phyloP scores from a whole-genome alignment of 2,329 filamentous ascomycete species.

The Botryosphaeria dothidea region DNA sequence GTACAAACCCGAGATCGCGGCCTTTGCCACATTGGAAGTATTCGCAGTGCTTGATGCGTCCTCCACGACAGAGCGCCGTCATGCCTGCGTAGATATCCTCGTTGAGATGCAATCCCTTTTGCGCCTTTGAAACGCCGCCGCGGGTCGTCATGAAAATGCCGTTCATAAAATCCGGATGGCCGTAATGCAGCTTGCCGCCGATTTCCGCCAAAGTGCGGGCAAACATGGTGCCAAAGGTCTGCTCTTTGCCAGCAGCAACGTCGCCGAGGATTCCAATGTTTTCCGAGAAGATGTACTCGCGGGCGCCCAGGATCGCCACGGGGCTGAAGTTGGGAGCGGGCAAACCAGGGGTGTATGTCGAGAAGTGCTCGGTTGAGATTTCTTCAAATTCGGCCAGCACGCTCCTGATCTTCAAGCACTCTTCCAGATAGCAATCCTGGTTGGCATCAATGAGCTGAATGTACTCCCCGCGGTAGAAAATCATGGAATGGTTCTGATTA shows the following conservation, averaged over 20 bases:
- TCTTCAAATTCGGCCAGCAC: conserved; percentile 98
- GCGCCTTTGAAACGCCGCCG: conserved; percentile 97
- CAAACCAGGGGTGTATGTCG: conserved; percentile 92
- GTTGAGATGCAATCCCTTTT: conserved; percentile 97
- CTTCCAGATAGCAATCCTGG: conserved; percentile 98
- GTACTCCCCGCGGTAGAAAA: conserved; percentile 99
- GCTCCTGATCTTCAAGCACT: conserved; percentile 96
- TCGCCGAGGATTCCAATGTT: conserved; percentile 99
- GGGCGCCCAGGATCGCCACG: conserved; percentile 95
- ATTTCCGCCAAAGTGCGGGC: conserved; percentile 95
- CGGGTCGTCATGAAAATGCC: conserved; percentile 99
- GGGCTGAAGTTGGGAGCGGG: conserved; percentile 71
- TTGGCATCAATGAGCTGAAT: conserved; percentile 99
- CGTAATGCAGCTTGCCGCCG: conserved; percentile 97
- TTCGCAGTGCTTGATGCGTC: conserved; percentile 99
- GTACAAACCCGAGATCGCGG: conserved; percentile 83
- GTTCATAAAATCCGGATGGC: conserved; percentile 99
- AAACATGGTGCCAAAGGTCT: conserved; percentile 99
- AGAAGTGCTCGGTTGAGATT: conserved; percentile 95
- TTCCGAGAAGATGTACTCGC: conserved; percentile 99
- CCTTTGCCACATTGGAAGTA: conserved; percentile 99
- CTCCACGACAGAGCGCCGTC: conserved; percentile 91
- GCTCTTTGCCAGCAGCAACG: conserved; percentile 97
- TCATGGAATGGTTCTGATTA: conserved; percentile 97
- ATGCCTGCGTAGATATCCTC: conserved; percentile 99